These are phyloP conservation scores for Mimosa pudica DNA, from an alignment of 306 rosid species.

Conservation along the genomic window DNA sequence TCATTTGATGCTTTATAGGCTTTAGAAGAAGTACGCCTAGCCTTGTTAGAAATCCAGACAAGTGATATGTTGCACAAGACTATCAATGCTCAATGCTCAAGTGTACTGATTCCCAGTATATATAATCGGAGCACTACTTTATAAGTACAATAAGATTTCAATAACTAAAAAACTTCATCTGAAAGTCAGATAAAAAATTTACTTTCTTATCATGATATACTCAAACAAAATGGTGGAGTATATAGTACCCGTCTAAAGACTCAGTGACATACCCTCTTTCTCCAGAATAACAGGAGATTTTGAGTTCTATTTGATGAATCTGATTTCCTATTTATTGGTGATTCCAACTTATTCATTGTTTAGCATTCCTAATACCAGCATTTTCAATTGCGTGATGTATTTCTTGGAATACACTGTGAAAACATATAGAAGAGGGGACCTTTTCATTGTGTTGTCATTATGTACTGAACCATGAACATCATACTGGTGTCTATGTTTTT, in stretches of 20 bases:
- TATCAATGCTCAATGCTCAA: not conserved
- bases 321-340: not conserved
- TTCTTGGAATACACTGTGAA: not conserved
- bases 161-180: conserved; percentile 9
- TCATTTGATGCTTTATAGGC: conserved; percentile 36
- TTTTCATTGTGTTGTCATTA: conserved; percentile 10
- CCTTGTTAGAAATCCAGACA: not conserved
- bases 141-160: not conserved
- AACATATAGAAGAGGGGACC: not conserved
- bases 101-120: not conserved
- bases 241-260: not conserved
- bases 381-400: not conserved
- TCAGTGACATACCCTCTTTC: not conserved
- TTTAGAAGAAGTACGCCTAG: not conserved
- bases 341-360: not conserved
- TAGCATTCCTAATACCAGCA: not conserved
- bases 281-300: not conserved
- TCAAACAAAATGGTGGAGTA: not conserved
- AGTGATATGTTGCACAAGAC: not conserved
- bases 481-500: not conserved
- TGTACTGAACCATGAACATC: not conserved
- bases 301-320: not conserved
- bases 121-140: not conserved
- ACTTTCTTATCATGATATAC: not conserved
- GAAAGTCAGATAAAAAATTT: not conserved